A percentile compares a stretch with the other conserved stretches of the same genome.
These are phyloP conservation scores for Mallotus repandus DNA, from an alignment of 441 rosid species.

Conservation along the genomic window DNA sequence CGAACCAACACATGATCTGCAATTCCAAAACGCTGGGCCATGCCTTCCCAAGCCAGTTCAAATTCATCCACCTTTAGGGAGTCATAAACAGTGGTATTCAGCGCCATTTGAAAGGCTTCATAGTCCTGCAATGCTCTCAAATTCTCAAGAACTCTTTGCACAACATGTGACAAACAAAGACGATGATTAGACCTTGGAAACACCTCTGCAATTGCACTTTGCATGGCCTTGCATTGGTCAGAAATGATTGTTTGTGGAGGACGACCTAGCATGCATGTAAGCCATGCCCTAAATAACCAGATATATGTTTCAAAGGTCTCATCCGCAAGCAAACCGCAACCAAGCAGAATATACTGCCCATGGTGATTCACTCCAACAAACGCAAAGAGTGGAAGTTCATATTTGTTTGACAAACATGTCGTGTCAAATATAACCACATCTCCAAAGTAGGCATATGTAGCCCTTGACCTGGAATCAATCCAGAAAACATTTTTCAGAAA, in stretches of 20 bases:
- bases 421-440: conserved; percentile 72
- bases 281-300: conserved; percentile 90
- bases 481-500: conserved; percentile 71
- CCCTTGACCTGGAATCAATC: conserved; percentile 75
- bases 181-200: conserved; percentile 82
- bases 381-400: conserved; percentile 61
- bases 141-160: conserved; percentile 49
- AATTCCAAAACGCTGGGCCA: conserved; percentile 51
- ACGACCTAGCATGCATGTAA: conserved; percentile 76
- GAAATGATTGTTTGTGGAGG: conserved; percentile 82
- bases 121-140: conserved; percentile 44
- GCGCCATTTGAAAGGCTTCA: conserved; percentile 45
- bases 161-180: conserved; percentile 49
- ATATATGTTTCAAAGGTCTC: conserved; percentile 60
- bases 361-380: conserved; percentile 84
- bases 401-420: conserved; percentile 52
- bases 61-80: conserved; percentile 68
- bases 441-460: conserved; percentile 65
- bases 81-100: conserved; percentile 52
- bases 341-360: conserved; percentile 58
- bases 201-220: conserved; percentile 71
- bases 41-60: conserved; percentile 72
- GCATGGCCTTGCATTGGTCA: conserved; percentile 61
- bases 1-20: conserved; percentile 49
- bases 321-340: conserved; percentile 69